Percentiles rank a stretch among this genome's conserved stretches.
phyloP scores from a whole-genome alignment of 2,329 filamentous ascomycete genomes.

The Neopestalotiopsis clavispora region DNA sequence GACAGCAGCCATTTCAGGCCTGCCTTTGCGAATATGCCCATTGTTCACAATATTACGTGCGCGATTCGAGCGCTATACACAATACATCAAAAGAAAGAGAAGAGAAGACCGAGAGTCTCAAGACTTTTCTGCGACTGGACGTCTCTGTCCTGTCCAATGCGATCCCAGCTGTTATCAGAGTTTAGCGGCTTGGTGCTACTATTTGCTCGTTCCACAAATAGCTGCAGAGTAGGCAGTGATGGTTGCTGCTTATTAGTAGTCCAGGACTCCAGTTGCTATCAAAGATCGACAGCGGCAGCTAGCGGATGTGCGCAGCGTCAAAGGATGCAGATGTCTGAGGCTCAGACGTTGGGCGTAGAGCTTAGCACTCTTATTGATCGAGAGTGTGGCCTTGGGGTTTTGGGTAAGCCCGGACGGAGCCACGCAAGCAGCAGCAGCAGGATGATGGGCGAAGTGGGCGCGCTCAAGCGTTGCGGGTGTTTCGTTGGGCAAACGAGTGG shows the following conservation, averaged over 20 bases:
- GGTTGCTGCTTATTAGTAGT: not conserved
- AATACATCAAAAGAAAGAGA: not conserved
- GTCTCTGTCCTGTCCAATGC: not conserved
- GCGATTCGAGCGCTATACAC: not conserved
- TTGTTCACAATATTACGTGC: conserved; percentile 17
- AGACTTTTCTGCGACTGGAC: not conserved
- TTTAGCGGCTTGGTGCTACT: conserved; percentile 5
- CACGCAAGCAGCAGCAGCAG: conserved; percentile 16
- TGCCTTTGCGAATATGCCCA: conserved; percentile 29
- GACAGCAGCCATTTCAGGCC: conserved; percentile 52
- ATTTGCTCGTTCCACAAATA: conserved; percentile 8
- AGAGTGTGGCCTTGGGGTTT: conserved; percentile 15
- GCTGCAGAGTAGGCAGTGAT: not conserved
- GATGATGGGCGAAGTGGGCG: conserved; percentile 12
- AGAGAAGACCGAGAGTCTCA: not conserved
- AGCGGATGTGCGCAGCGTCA: not conserved
- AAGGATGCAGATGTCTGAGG: conserved; percentile 7
- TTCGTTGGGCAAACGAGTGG: conserved; percentile 49
- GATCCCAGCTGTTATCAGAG: conserved; percentile 2
- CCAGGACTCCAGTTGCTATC: not conserved
- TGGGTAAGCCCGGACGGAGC: not conserved
- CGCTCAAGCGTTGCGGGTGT: conserved; percentile 20
- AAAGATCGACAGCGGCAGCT: not conserved
- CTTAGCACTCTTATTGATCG: not conserved
- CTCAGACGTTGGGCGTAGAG: not conserved